Base-by-base conservation (phyloP, 2,329 filamentous ascomycete genomes). In the Metarhizium robertsii region DNA sequence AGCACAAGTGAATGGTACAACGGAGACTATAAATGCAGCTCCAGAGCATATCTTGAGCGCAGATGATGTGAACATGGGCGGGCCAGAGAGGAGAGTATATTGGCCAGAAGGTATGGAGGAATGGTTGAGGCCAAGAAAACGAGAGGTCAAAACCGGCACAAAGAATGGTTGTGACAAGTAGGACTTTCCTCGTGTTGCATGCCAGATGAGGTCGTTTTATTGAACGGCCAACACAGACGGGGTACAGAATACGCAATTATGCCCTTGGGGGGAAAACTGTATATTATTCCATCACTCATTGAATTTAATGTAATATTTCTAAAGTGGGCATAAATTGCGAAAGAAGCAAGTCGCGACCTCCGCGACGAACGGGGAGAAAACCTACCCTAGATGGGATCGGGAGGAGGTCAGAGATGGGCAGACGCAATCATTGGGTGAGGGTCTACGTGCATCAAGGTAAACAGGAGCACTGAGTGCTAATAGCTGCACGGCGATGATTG, bases 21-120 rank as follows among this genome's bases (percentile, higher is more conserved):
- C 4, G 10, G 76, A 78, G 0, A 72, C 73, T 13, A 69, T 69
- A 1, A 62, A 67, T 0, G 67, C 70, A 18, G 60, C 66, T 25
- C 64, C 71, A 48, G 66, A 78, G 59, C 71, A 76, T 16, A 64
- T 68, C 6, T 72, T 94, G 0, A 74, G 79, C 0, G 79, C 85
- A 0, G 81, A 87, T 6, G 88, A 95, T 18, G 74, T 94, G 13
- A 85, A 84, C 2, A 96, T 96, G 92, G 92, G 92, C 43, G 92
- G 92, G 0, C 82, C 86, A 0, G 79, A 92, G 30, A 78, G 84
- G 51, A 77, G 92, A 46, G 92, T 96, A 0, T 96, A 95, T 67
- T 96, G 92, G 92, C 92, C 91, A 0, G 78, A 83, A 1, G 89
- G 89, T 0, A 90, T 91, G 84, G 92, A 96, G 67, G 88, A 95